Evolutionary conservation across 805 yeast genomes (phyloP).

Genomic region (Babjeviella inositovora): DNA sequence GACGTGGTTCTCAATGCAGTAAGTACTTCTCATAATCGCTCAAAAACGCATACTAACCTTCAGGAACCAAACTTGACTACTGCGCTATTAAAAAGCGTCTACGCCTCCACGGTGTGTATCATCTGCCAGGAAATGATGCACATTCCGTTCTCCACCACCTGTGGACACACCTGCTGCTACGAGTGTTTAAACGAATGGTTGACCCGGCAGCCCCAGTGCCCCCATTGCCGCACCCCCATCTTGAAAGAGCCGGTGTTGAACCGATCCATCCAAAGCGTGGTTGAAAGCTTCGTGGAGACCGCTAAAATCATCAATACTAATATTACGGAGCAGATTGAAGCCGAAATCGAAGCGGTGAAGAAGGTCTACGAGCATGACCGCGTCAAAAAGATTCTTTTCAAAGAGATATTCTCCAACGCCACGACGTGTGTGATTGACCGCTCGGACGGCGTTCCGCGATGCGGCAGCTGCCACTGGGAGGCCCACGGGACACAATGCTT

Average conservation of each 20-base stretch:
- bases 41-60: too few relatives aligned
- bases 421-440: slow-evolving; percentile 38
- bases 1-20: too few relatives aligned
- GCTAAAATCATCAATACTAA: slow-evolving; percentile 38
- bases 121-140: slow-evolving; percentile 59
- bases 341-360: slow-evolving; percentile 19
- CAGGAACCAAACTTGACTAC: too few relatives aligned
- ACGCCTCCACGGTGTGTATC: slow-evolving; percentile 33
- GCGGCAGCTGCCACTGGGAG: slow-evolving; percentile 73
- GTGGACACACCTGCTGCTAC: slow-evolving; percentile 71
- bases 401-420: slow-evolving; percentile 26
- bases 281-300: slow-evolving; percentile 30
- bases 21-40: too few relatives aligned
- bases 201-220: too few relatives aligned
- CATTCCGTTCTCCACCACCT: slow-evolving; percentile 42
- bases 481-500: slow-evolving; percentile 50
- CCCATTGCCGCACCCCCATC: not conserved
- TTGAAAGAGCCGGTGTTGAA: slow-evolving; percentile 25
- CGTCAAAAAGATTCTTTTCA: slow-evolving; percentile 21
- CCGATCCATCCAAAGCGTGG: slow-evolving; percentile 45
- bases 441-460: slow-evolving; percentile 60
- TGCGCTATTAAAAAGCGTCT: too few relatives aligned
- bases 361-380: slow-evolving; percentile 21
- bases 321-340: slow-evolving; percentile 26
- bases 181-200: slow-evolving; percentile 6